phyloP scores from a whole-genome alignment of 2,329 filamentous ascomycete genomes.

The Calonectria pseudoreteaudii region DNA sequence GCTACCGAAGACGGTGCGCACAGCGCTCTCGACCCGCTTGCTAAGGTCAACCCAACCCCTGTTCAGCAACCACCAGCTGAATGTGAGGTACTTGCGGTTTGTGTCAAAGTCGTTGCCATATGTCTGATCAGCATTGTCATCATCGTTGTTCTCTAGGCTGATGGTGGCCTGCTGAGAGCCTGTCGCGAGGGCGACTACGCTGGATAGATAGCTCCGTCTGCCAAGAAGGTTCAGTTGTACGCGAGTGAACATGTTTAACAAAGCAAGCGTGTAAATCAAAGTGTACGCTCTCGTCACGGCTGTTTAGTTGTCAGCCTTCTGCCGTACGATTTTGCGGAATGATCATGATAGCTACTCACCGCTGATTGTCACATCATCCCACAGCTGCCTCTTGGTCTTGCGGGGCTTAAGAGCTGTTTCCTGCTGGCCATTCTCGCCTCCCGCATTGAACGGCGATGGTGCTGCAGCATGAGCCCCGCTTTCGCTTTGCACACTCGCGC shows the following conservation, averaged over 20 bases:
- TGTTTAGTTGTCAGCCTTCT: slow-evolving; percentile 50
- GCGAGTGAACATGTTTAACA: slow-evolving; percentile 91
- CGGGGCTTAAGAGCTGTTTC: slow-evolving; percentile 61
- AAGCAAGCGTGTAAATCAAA: slow-evolving; percentile 88
- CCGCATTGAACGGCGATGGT: slow-evolving; percentile 60
- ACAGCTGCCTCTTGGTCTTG: slow-evolving; percentile 91
- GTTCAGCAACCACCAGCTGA: slow-evolving; percentile 98
- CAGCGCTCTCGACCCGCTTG: slow-evolving; percentile 84
- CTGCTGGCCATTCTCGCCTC: slow-evolving; percentile 49
- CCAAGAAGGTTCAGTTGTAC: slow-evolving; percentile 98
- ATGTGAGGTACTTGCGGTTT: slow-evolving; percentile 93
- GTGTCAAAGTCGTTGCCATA: slow-evolving; percentile 97
- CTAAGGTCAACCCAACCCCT: slow-evolving; percentile 87
- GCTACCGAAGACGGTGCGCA: slow-evolving; percentile 89
- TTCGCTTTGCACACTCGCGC: slow-evolving; percentile 81
- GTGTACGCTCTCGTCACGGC: slow-evolving; percentile 93
- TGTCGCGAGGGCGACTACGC: slow-evolving; percentile 89
- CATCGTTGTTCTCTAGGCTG: slow-evolving; percentile 91
- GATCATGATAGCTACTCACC: slow-evolving; percentile 68
- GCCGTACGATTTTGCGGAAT: background rate
- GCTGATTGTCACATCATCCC: slow-evolving; percentile 97
- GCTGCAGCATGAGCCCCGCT: slow-evolving; percentile 81
- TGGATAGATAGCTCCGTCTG: slow-evolving; percentile 93
- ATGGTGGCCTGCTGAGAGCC: slow-evolving; percentile 81
- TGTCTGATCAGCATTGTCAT: slow-evolving; percentile 83